Evolutionary conservation across 805 yeast genomes (phyloP), one percentile per base, ranked within the genome.

Genomic region (Starmerella floricola): DNA sequence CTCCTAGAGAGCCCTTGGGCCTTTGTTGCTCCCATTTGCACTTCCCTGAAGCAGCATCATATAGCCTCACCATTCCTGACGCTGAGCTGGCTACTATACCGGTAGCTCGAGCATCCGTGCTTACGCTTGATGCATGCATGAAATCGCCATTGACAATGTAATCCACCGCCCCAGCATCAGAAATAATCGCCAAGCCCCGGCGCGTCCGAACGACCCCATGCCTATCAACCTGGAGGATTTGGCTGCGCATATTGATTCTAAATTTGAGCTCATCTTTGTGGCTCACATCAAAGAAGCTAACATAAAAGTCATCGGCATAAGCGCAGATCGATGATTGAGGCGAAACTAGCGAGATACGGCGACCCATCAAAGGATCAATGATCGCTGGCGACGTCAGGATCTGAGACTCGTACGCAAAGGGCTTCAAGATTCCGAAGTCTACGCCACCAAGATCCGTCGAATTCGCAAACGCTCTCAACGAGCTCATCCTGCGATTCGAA

Each of bases 281-380:
- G 10, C 30, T 44, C 8, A 18, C 12, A 4, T 26, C 24, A 4
- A 39, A 6, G 3, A 19, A 16, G 15, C 27, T 17, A 10, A 51
- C 39, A 23, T 31, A 39, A 20, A 29, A 16, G 31, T 41, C 48
- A 24, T 51, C 53, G 1, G 42, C 56, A 31, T 36, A 52, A 12
- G 41, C 33, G 10, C 49, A 10, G 5, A 6, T 5, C 10, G 17
- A 8, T 13, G 33, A 24, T 8, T 31, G 17, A 5, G 15, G 18
- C 24, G 33, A 38, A 2, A 31, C 31, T 26, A 20, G 31, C n/a
- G 21, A 31, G 15, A 52, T 32, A 10, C 45, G 31, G n/a, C 37
- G 36, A 13, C 49, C 51, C 17, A 48, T 2, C 2, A 20, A 20
- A 2, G 49, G 50, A 33, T 52, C 54, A 24, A 34, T 3, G 11